A percentile compares a stretch with the other conserved stretches of the same genome.
Evolutionary conservation across 495 filamentous ascomycete species (phyloP).

Genomic region (Penicillium steckii): DNA sequence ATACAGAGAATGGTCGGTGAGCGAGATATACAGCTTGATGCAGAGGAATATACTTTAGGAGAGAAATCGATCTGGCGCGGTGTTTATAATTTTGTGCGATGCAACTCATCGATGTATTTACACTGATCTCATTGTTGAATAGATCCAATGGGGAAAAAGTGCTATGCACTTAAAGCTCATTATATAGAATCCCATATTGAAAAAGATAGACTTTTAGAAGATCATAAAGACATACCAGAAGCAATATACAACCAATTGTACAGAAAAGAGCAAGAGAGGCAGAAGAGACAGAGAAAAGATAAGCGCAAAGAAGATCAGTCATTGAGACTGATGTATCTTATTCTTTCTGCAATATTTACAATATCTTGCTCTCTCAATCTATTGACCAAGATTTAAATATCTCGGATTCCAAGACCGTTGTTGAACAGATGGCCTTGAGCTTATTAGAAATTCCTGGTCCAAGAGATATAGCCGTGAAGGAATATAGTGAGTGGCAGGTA

Average conservation of each 20-base stretch:
- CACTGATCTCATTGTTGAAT: constrained; percentile 2
- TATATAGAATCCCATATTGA: constrained; percentile 19
- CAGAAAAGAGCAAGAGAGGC: constrained; percentile 4
- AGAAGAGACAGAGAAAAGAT: too few species aligned
- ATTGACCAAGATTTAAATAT: too few species aligned
- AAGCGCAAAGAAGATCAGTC: not conserved
- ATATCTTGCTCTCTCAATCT: constrained; percentile 1
- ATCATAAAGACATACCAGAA: constrained; percentile 19
- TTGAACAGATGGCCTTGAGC: not conserved
- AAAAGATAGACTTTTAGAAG: constrained; percentile 11
- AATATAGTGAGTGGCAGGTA: constrained; percentile 19
- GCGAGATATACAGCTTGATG: constrained; percentile 23
- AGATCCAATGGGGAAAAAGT: constrained; percentile 13
- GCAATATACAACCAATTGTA: constrained; percentile 9
- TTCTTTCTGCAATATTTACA: constrained; percentile 1
- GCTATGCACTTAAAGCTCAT: constrained; percentile 13
- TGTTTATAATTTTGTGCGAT: constrained; percentile 2
- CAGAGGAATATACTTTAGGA: constrained; percentile 22
- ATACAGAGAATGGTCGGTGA: constrained; percentile 19
- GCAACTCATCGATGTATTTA: not conserved
- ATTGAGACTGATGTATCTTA: not conserved
- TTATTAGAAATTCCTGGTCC: constrained; percentile 12
- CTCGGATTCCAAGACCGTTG: too few species aligned
- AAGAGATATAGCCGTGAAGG: constrained; percentile 17
- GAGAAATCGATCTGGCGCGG: constrained; percentile 4